Evolutionary conservation across 2,329 filamentous ascomycete genomes (phyloP), one percentile per base, ranked within the genome.

Genomic region (Plectosphaerella plurivora): DNA sequence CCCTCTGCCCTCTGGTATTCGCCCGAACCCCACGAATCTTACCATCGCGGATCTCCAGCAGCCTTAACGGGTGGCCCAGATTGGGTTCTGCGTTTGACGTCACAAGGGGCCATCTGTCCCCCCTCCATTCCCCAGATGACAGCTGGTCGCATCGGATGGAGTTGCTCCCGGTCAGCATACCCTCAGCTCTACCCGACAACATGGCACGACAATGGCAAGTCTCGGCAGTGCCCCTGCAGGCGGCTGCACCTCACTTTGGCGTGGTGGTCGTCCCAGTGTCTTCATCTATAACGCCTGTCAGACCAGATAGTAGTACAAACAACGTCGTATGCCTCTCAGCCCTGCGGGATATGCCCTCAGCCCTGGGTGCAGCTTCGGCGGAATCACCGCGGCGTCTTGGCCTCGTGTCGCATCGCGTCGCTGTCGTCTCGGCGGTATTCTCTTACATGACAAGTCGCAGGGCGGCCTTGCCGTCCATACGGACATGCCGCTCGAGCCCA

Each of bases 281-380:
- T 61, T 57, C 56, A 58, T 63, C 60, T 61, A 63, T 61, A 57
- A 55, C 53, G 50, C 39, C 39, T 57, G 50, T 53, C 54, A 58
- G 55, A 53, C 52, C 51, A 47, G 54, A 52, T 57, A 57, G 55
- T 57, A 54, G 51, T 56, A 57, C 54, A 54, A 47, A 51, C 50
- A 53, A 33, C 49, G 48, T 41, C 50, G 46, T 50, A 53, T 48
- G 45, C 45, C 41, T 55, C 39, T 50, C 46, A 42, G n/a, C 50
- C 51, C 33, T 52, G 39, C 42, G 49, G 49, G 35, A 47, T 42
- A 46, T 47, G 36, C 39, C 42, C 42, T 44, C 41, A 44, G 41
- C 41, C 41, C 41, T 12, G n/a, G 10, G 41, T 18, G 11, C n/a
- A 44, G 10, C n/a, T 18, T 44, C 41, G 41, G 41, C 41, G 41